Evolutionary conservation across 371 early-diverging fungal species (phyloP), one percentile per base, ranked within the genome.

Genomic region (Entomophthora muscae): DNA sequence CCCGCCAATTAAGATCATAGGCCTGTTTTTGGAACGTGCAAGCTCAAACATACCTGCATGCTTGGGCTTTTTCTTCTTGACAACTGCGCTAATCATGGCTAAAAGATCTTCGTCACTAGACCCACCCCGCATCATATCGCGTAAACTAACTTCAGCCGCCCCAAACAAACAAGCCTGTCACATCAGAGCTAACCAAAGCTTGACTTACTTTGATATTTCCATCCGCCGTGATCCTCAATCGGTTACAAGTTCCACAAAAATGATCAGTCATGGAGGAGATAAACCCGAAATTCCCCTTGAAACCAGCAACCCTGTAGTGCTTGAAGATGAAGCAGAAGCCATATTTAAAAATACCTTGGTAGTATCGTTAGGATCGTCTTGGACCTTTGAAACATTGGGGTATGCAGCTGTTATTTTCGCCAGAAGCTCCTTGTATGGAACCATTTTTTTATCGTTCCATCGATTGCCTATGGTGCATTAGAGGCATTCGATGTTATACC

Each of bases 231-330:
- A 95, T 79, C 1, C 96, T 83, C 27, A 95, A 73, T 23, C 96
- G 80, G 68, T 93, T 94, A 68, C 96, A 95, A 0, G 91, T 88
- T 3, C 84, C 80, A 72, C 94, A 95, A 66, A 95, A 95, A 64
- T 93, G 89, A 51, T 93, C 86, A 24, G 93, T 88, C 96, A 95
- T 95, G 1, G 93, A 92, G 0, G 90, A 90, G 58, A 95, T 94
- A 68, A 94, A 95, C 0, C 96, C 96, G 68, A 95, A 79, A 71
- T 83, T 82, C 10, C 94, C 94, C 32, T 69, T 69, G 66, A 81
- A 91, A 0, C 90, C 93, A 10, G 83, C 82, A 23, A 95, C 78
- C 56, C 73, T 64, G 62, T 75, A 87, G 68, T 72, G 75, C 75
- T 76, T 73, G 53, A 0, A 0, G 32, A 31, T 2, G 27, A 26